Percentiles rank a stretch among this genome's conserved stretches.
These are phyloP conservation scores for Dysphania ambrosioides DNA, from an alignment of 148 eudicot species.

Conservation along the genomic window DNA sequence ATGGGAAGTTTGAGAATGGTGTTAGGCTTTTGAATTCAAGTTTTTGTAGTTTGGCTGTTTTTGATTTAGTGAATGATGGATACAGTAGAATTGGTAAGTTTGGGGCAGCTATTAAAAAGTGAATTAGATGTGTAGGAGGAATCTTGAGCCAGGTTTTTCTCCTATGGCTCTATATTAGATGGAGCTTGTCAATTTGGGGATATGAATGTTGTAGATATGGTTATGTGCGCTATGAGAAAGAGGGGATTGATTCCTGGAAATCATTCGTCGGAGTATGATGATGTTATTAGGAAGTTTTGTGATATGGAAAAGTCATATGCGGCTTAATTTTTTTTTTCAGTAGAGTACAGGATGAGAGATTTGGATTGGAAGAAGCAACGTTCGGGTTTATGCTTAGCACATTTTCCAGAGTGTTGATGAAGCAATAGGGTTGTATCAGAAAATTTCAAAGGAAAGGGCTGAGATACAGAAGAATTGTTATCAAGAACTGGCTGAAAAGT, in stretches of 20 bases:
- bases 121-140: constrained; percentile 41
- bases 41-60: constrained; percentile 39
- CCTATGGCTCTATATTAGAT: constrained; percentile 69
- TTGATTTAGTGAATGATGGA: constrained; percentile 51
- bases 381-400: constrained; percentile 57
- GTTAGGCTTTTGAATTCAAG: constrained; percentile 51
- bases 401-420: constrained; percentile 47
- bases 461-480: constrained; percentile 34
- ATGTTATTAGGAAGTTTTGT: constrained; percentile 54
- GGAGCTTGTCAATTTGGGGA: constrained; percentile 62
- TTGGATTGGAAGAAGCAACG: constrained; percentile 39
- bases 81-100: constrained; percentile 60
- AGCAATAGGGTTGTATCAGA: constrained; percentile 45
- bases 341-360: constrained; percentile 39
- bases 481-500: constrained; percentile 38
- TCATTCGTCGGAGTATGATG: constrained; percentile 41
- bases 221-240: constrained; percentile 44
- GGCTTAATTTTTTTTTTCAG: constrained; percentile 49
- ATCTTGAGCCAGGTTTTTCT: constrained; percentile 53
- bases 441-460: constrained; percentile 35
- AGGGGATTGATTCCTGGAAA: constrained; percentile 39
- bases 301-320: constrained; percentile 62
- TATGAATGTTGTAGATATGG: constrained; percentile 34
- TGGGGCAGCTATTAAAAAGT: constrained; percentile 48
- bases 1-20: constrained; percentile 58